These are phyloP conservation scores for Schrenkiella parvula DNA, from an alignment of 345 rosid genomes.

Conservation along the genomic window DNA sequence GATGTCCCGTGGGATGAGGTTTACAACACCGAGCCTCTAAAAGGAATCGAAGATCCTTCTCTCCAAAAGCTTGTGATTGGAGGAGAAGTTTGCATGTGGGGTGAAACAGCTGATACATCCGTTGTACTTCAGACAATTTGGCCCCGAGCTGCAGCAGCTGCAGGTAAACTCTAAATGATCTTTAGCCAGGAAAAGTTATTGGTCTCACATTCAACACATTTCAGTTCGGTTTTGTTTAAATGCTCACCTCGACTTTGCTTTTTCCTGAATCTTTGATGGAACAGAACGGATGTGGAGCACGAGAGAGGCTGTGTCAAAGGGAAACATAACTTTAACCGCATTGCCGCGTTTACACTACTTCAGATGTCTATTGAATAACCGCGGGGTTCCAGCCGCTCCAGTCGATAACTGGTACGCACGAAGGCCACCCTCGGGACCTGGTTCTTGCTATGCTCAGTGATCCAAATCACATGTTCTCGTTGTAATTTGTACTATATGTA, in stretches of 20 bases:
- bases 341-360: slow-evolving; percentile 77
- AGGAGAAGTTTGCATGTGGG: slow-evolving; percentile 99
- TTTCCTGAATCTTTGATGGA: slow-evolving; percentile 4
- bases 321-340: slow-evolving; percentile 45
- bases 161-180: slow-evolving; percentile 43
- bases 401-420: slow-evolving; percentile 55
- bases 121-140: slow-evolving; percentile 82
- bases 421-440: slow-evolving; percentile 63
- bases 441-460: slow-evolving; percentile 80
- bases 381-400: slow-evolving; percentile 86
- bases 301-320: slow-evolving; percentile 48
- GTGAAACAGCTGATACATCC: slow-evolving; percentile 79
- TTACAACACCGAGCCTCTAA: slow-evolving; percentile 75
- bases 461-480: not conserved
- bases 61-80: slow-evolving; percentile 75
- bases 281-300: slow-evolving; percentile 85
- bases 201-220: not conserved
- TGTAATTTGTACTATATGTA: slow-evolving; percentile 15
- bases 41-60: slow-evolving; percentile 57
- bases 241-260: not conserved
- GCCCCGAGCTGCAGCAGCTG: slow-evolving; percentile 94
- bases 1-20: slow-evolving; percentile 77
- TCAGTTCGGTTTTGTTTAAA: not conserved
- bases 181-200: not conserved
- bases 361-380: slow-evolving; percentile 79